Conservation (phyloP, 2,329 filamentous ascomycete species). For the Penicillium sp. region DNA sequence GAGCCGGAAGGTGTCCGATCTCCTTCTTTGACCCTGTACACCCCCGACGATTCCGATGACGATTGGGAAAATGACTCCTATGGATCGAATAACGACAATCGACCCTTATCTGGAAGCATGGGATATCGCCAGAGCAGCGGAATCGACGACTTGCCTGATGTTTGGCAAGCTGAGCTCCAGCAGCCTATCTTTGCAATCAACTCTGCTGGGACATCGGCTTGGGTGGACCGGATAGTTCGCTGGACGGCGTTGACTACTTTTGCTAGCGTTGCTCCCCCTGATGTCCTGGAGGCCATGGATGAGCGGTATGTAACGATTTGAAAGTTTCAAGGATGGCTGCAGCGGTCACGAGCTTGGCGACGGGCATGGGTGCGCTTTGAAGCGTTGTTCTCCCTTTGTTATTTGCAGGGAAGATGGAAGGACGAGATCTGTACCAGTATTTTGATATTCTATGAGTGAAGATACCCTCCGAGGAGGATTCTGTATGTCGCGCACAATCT, state of each 20-base stretch:
- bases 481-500: too few species aligned
- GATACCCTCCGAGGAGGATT: not conserved
- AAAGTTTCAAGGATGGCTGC: not conserved
- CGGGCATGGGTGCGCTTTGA: not conserved
- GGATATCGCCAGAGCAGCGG: not conserved
- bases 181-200: not conserved
- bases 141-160: not conserved
- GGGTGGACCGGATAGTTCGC: not conserved
- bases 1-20: not conserved
- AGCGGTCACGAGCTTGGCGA: not conserved
- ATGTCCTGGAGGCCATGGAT: not conserved
- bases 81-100: not conserved
- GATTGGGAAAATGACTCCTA: slow-evolving; percentile 1
- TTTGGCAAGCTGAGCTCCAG: slow-evolving; percentile 1
- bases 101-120: not conserved
- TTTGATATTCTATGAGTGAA: not conserved
- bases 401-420: not conserved
- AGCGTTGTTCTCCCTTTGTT: too few species aligned
- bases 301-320: not conserved
- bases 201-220: not conserved
- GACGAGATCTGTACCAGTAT: not conserved
- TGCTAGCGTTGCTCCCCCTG: not conserved
- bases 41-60: not conserved
- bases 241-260: not conserved
- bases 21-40: not conserved